These are phyloP conservation scores for Fusarium oxysporum DNA, from an alignment of 2,329 filamentous ascomycete species.

Conservation along the genomic window DNA sequence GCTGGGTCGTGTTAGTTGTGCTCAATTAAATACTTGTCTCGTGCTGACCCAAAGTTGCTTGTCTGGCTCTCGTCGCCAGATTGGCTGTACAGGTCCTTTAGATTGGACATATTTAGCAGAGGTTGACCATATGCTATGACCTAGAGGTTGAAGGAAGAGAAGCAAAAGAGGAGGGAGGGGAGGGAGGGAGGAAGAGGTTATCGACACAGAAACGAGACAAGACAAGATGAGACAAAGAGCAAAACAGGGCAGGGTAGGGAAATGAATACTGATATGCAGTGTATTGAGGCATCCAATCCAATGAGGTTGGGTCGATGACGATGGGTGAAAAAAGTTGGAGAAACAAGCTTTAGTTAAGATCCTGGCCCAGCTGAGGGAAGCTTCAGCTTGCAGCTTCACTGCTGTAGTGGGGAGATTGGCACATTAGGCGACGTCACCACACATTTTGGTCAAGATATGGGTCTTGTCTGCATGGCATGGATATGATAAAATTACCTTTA, in stretches of 20 bases:
- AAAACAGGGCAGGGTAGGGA: constrained; percentile 29
- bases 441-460: background rate
- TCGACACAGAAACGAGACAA: constrained; percentile 4
- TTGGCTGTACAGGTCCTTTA: constrained; percentile 49
- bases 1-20: constrained; percentile 53
- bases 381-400: constrained; percentile 21
- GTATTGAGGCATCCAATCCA: constrained; percentile 25
- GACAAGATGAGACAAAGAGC: background rate
- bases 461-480: background rate
- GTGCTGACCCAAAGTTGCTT: constrained; percentile 57
- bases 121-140: constrained; percentile 13
- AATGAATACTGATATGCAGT: constrained; percentile 8
- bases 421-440: constrained; percentile 39
- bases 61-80: constrained; percentile 43
- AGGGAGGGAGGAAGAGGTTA: background rate
- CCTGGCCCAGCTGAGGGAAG: constrained; percentile 17
- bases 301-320: constrained; percentile 36
- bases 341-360: constrained; percentile 42
- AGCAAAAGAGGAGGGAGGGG: background rate
- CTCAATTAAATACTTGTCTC: background rate
- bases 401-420: constrained; percentile 12
- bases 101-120: constrained; percentile 48
- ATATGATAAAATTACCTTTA: background rate
- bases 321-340: constrained; percentile 26
- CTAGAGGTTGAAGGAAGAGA: background rate